phyloP scores from a whole-genome alignment of 1,284 basidiomycete genomes.

The Apiotrichum sp. region DNA sequence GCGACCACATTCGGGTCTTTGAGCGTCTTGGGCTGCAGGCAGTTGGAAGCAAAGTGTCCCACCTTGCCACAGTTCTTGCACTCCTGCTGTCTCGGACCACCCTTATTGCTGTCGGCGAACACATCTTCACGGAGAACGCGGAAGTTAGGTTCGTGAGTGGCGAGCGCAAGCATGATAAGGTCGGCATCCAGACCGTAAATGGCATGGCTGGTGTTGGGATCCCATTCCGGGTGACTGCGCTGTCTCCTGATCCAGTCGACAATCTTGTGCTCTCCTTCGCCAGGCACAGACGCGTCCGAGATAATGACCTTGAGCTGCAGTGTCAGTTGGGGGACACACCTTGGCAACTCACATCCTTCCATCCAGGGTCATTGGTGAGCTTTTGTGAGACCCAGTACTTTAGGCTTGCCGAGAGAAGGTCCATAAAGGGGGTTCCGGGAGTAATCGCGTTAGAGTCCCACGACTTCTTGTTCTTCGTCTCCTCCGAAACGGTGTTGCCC shows the following conservation, averaged over 20 bases:
- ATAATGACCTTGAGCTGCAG: conserved; percentile 84
- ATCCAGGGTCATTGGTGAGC: conserved; percentile 89
- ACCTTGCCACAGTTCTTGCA: conserved; percentile 90
- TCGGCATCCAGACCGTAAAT: conserved; percentile 99
- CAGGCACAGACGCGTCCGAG: conserved; percentile 93
- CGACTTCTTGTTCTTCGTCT: conserved; percentile 72
- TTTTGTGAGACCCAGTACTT: conserved; percentile 97
- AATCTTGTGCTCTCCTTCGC: conserved; percentile 99
- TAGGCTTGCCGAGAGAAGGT: conserved; percentile 75
- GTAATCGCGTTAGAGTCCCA: conserved; percentile 99
- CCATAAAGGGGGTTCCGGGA: conserved; percentile 96
- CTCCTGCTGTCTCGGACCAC: conserved; percentile 39
- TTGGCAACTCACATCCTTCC: conserved; percentile 67
- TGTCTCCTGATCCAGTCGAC: conserved; percentile 97
- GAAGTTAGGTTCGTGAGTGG: conserved; percentile 97
- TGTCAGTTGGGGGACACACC: background rate
- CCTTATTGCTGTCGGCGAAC: conserved; percentile 74
- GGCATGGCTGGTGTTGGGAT: conserved; percentile 92
- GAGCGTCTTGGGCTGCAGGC: conserved; percentile 56
- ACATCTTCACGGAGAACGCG: conserved; percentile 97
- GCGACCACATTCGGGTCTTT: conserved; percentile 55
- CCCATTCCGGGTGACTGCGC: conserved; percentile 75
- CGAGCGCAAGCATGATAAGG: conserved; percentile 96
- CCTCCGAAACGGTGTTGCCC: conserved; percentile 82
- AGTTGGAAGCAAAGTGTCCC: conserved; percentile 91